These are phyloP conservation scores for Elaeagnus macrophylla DNA, from an alignment of 306 rosid genomes.

Conservation along the genomic window DNA sequence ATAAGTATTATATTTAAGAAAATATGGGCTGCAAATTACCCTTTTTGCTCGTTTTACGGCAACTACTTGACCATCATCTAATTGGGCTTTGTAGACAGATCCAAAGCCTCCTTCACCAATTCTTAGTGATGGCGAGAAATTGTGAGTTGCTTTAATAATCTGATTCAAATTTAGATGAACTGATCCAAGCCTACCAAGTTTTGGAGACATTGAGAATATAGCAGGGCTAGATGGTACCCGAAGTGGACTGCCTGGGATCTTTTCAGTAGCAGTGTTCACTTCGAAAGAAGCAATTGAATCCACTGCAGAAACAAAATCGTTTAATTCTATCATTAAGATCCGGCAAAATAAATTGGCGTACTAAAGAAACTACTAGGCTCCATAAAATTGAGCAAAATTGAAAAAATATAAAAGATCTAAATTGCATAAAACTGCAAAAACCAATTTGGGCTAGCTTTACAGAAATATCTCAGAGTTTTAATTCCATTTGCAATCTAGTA, in stretches of 20 bases:
- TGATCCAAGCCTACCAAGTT: conserved; percentile 59
- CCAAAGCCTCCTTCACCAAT: conserved; percentile 97
- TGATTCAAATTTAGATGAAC: conserved; percentile 68
- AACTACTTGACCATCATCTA: conserved; percentile 67
- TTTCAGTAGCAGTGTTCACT: conserved; percentile 37
- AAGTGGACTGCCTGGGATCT: conserved; percentile 60
- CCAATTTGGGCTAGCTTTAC: conserved; percentile 14
- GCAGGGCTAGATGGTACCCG: conserved; percentile 79
- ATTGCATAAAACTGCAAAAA: conserved; percentile 5
- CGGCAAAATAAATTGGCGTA: not conserved
- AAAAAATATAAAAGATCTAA: not conserved
- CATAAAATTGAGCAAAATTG: not conserved
- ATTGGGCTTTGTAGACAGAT: conserved; percentile 77
- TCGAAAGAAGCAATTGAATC: conserved; percentile 60
- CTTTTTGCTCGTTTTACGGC: conserved; percentile 86
- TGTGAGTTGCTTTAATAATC: conserved; percentile 60
- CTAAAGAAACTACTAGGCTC: not conserved
- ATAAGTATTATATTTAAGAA: not conserved
- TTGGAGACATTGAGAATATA: conserved; percentile 66
- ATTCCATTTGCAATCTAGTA: no score
- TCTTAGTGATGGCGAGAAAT: conserved; percentile 63
- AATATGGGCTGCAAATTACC: conserved; percentile 24
- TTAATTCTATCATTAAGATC: conserved; percentile 12
- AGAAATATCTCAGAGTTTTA: not conserved
- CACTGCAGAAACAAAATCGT: conserved; percentile 34